A percentile compares a stretch with the other conserved stretches of the same genome.
These are phyloP conservation scores for Lentinus polychrous DNA, from an alignment of 1,284 basidiomycete genomes.

Conservation along the genomic window DNA sequence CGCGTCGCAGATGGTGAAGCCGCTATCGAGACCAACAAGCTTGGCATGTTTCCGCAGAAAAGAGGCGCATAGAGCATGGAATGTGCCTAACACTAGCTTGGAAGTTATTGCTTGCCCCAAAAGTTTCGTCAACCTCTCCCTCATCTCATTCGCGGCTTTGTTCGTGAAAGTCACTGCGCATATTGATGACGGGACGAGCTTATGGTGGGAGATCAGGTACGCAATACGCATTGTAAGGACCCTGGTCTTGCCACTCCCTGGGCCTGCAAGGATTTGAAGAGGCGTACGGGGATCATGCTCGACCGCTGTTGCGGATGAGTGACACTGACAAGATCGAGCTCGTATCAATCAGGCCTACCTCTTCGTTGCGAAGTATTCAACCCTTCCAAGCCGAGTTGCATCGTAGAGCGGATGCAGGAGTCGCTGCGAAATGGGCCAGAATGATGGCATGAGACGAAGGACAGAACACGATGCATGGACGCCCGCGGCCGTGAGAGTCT, in stretches of 20 bases:
- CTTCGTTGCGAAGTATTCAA: slow-evolving; percentile 31
- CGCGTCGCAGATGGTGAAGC: slow-evolving; percentile 81
- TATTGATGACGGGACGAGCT: slow-evolving; percentile 53
- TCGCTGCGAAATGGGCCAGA: no score
- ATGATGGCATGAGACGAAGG: no score
- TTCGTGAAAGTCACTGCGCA: slow-evolving; percentile 84
- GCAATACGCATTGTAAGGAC: slow-evolving; percentile 74
- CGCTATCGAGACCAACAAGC: slow-evolving; percentile 56
- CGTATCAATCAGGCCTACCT: slow-evolving; percentile 20
- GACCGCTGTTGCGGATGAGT: slow-evolving; percentile 40
- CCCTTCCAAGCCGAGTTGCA: slow-evolving; percentile 4
- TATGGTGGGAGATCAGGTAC: slow-evolving; percentile 59
- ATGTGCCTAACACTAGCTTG: slow-evolving; percentile 72
- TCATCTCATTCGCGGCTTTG: slow-evolving; percentile 90
- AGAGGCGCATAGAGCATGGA: slow-evolving; percentile 74
- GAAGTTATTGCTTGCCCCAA: slow-evolving; percentile 60
- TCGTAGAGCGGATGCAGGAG: no score
- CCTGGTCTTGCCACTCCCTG: slow-evolving; percentile 72
- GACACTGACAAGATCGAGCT: neutral
- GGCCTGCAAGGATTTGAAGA: slow-evolving; percentile 80
- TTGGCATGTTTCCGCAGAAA: slow-evolving; percentile 66
- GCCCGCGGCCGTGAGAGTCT: no score
- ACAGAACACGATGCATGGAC: no score
- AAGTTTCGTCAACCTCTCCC: slow-evolving; percentile 61
- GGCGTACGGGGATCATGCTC: slow-evolving; percentile 54